These are phyloP conservation scores for Arctium minus DNA, from an alignment of 129 eudicot species.

Conservation along the genomic window DNA sequence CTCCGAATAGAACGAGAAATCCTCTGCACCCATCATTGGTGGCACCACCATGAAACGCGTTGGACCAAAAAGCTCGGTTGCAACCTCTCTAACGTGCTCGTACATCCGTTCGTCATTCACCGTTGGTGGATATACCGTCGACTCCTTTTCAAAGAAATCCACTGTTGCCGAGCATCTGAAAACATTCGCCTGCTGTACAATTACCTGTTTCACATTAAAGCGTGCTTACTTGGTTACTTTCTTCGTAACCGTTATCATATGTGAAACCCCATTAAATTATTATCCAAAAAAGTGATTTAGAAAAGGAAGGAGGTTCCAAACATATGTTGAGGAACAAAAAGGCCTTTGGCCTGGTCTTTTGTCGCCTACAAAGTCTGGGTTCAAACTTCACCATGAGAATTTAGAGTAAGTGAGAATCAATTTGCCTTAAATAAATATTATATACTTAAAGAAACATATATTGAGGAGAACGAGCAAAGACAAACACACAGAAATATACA, in stretches of 20 bases:
- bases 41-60: slow-evolving; percentile 51
- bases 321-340: not conserved
- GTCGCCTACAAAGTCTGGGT: no score
- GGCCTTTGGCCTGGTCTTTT: not conserved
- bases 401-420: no score
- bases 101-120: slow-evolving; percentile 71
- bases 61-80: slow-evolving; percentile 59
- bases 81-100: slow-evolving; percentile 68
- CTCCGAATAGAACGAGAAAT: slow-evolving; percentile 84
- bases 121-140: slow-evolving; percentile 74
- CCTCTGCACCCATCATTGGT: slow-evolving; percentile 91
- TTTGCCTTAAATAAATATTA: no score
- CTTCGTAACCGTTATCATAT: no score
- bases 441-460: not conserved
- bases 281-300: not conserved
- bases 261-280: not conserved
- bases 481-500: not conserved
- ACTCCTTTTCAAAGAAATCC: slow-evolving; percentile 66
- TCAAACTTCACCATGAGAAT: not conserved
- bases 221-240: not conserved
- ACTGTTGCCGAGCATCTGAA: slow-evolving; percentile 73
- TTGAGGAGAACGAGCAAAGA: not conserved
- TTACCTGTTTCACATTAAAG: slow-evolving; percentile 42
- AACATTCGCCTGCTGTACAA: slow-evolving; percentile 66
- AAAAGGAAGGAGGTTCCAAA: not conserved